Percentiles rank a stretch among this genome's conserved stretches.
These are phyloP conservation scores for Exophiala sideris DNA, from an alignment of 2,329 filamentous ascomycete genomes.

Conservation along the genomic window DNA sequence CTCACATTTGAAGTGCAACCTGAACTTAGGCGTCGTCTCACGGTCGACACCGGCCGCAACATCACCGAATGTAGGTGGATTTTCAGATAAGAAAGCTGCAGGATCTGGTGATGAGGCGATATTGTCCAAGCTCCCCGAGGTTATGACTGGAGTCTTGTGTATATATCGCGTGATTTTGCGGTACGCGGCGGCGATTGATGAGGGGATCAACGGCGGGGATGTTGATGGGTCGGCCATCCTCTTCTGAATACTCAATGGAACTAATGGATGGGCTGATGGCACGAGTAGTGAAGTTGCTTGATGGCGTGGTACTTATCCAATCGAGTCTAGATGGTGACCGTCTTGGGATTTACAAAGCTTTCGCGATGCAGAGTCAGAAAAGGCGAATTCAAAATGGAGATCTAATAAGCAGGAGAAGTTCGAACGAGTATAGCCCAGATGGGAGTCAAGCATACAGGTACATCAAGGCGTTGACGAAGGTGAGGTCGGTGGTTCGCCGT, in stretches of 20 bases:
- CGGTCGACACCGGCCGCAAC: slow-evolving; percentile 58
- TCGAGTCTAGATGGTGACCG: not conserved
- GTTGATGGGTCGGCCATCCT: slow-evolving; percentile 45
- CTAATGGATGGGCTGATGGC: too few relatives aligned
- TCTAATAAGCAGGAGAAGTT: not conserved
- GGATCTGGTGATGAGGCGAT: slow-evolving; percentile 71
- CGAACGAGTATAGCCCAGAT: too few relatives aligned
- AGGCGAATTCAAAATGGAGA: not conserved
- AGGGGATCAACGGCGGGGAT: slow-evolving; percentile 64
- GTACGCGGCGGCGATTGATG: slow-evolving; percentile 70
- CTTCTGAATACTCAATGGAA: too few relatives aligned
- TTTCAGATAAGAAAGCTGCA: slow-evolving; percentile 15
- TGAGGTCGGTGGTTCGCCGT: not conserved
- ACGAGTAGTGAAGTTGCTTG: too few relatives aligned
- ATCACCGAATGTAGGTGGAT: slow-evolving; percentile 36
- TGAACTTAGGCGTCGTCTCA: slow-evolving; percentile 54
- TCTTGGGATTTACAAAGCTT: not conserved
- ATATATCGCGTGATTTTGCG: slow-evolving; percentile 69
- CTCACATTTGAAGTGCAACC: slow-evolving; percentile 93
- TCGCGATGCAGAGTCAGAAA: too few relatives aligned
- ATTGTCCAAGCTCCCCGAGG: slow-evolving; percentile 68
- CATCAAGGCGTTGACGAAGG: too few relatives aligned
- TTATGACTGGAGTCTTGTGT: slow-evolving; percentile 79
- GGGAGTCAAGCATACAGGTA: too few relatives aligned
- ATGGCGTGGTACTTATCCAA: not conserved